A percentile compares a stretch with the other conserved stretches of the same genome.
Conservation (phyloP, 1,284 basidiomycete genomes). For the Hortiboletus rubellus region DNA sequence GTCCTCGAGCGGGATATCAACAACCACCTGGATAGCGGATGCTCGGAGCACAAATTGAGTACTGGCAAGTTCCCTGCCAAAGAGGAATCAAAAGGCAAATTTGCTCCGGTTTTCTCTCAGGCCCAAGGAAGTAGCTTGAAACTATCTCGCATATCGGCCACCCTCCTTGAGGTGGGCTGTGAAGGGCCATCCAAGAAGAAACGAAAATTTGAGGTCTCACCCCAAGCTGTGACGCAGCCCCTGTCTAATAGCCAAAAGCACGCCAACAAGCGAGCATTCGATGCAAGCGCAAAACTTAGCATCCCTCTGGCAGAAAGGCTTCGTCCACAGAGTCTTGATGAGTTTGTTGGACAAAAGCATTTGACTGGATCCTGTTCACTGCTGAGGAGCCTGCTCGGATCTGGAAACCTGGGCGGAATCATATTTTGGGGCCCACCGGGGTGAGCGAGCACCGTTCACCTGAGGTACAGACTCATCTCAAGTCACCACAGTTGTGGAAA, state of each 20-base stretch:
- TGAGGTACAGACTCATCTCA: not conserved
- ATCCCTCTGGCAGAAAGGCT: slow-evolving; percentile 67
- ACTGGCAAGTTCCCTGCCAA: slow-evolving; percentile 1
- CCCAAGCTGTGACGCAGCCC: not conserved
- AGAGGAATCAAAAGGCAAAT: slow-evolving; percentile 20
- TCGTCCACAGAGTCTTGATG: slow-evolving; percentile 57
- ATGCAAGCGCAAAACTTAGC: slow-evolving; percentile 35
- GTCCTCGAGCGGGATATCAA: slow-evolving; percentile 48
- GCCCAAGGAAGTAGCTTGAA: slow-evolving; percentile 11
- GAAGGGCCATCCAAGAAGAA: slow-evolving; percentile 30
- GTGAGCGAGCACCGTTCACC: slow-evolving; percentile 33
- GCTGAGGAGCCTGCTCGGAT: slow-evolving; percentile 50
- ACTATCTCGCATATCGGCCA: not conserved
- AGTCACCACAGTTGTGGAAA: slow-evolving; percentile 59
- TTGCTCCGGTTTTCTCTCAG: slow-evolving; percentile 35
- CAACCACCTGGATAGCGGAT: slow-evolving; percentile 48
- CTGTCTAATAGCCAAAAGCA: slow-evolving; percentile 28
- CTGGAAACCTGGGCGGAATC: slow-evolving; percentile 56
- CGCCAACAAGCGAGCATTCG: slow-evolving; percentile 21
- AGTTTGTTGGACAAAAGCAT: slow-evolving; percentile 71
- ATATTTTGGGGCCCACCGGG: slow-evolving; percentile 80
- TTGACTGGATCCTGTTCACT: slow-evolving; percentile 54
- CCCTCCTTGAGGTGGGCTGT: not conserved
- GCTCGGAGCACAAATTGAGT: slow-evolving; percentile 29
- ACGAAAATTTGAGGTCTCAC: slow-evolving; percentile 26